phyloP scores from a whole-genome alignment of 23 red algal genomes.

The Gracilaria caudata region DNA sequence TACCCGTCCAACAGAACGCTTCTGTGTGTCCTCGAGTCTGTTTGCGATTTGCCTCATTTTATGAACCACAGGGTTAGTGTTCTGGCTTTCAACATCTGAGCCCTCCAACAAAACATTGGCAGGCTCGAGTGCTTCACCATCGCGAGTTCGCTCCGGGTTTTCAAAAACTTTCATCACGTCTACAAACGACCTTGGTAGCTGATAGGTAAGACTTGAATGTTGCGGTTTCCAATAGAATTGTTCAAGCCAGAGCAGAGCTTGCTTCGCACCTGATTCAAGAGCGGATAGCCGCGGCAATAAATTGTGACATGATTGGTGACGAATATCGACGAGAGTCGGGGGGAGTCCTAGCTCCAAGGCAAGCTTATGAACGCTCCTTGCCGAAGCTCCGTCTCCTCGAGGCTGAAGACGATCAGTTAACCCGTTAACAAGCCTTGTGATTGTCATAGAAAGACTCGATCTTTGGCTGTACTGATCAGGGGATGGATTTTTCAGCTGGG shows the following conservation, averaged over 20 bases:
- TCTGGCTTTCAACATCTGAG: not conserved
- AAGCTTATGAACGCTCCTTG: slow-evolving; percentile 36
- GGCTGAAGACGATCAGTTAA: slow-evolving; percentile 63
- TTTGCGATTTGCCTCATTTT: slow-evolving; percentile 3
- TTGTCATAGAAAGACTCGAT: slow-evolving; percentile 59
- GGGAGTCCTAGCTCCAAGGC: slow-evolving; percentile 40
- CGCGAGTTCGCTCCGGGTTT: not conserved
- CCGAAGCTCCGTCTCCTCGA: slow-evolving; percentile 22
- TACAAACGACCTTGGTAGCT: not conserved
- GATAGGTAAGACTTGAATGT: not conserved
- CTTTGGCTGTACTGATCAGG: slow-evolving; percentile 44
- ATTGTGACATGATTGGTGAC: slow-evolving; percentile 59
- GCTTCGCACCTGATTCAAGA: slow-evolving; percentile 37
- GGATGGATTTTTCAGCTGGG: slow-evolving; percentile 33
- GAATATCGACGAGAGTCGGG: slow-evolving; percentile 62
- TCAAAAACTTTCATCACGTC: slow-evolving; percentile 3
- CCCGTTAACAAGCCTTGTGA: slow-evolving; percentile 60
- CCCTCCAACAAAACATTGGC: not conserved
- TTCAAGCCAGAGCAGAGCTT: slow-evolving; percentile 65
- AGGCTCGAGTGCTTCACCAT: not conserved
- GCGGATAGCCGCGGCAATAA: slow-evolving; percentile 34
- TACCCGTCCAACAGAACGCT: not conserved
- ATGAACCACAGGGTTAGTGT: not conserved
- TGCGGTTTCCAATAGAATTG: slow-evolving; percentile 67
- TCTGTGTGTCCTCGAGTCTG: not conserved